These are phyloP conservation scores for Mrakia blollopis DNA, from an alignment of 768 basidiomycete genomes.

Conservation along the genomic window DNA sequence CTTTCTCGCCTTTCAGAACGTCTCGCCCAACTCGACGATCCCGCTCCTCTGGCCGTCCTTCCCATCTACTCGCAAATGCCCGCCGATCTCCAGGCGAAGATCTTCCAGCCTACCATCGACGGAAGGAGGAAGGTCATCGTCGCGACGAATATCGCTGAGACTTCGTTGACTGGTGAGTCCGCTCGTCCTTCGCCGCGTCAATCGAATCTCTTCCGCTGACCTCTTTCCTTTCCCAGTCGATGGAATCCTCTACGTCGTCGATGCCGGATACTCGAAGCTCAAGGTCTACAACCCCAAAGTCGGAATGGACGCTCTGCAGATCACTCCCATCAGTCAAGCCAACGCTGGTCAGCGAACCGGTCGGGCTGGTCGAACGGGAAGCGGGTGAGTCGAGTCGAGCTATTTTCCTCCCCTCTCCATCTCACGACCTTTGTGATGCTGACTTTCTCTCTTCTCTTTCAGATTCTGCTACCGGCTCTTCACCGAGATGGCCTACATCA, in stretches of 20 bases:
- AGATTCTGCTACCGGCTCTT: conserved; percentile 95
- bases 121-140: conserved; percentile 95
- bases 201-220: conserved; percentile 28
- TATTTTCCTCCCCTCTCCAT: conserved; percentile 22
- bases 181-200: not conserved
- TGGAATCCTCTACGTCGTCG: conserved; percentile 94
- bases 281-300: conserved; percentile 99
- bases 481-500: conserved; percentile 93
- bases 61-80: conserved; percentile 99
- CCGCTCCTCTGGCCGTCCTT: conserved; percentile 77
- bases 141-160: conserved; percentile 98
- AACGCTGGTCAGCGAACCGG: conserved; percentile 96
- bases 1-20: conserved; percentile 58
- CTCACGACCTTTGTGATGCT: not conserved
- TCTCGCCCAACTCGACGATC: conserved; percentile 83
- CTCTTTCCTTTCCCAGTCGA: conserved; percentile 60
- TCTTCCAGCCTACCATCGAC: conserved; percentile 89
- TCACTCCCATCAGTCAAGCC: conserved; percentile 97
- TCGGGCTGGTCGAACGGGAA: conserved; percentile 92
- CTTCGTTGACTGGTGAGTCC: conserved; percentile 75
- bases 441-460: not conserved
- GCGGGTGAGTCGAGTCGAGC: conserved; percentile 62
- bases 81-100: conserved; percentile 95
- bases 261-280: conserved; percentile 92
- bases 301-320: conserved; percentile 98